Evolutionary conservation across 2,329 filamentous ascomycete species (phyloP), one percentile per base, ranked within the genome.

Genomic region (Hypoxylon sp.): DNA sequence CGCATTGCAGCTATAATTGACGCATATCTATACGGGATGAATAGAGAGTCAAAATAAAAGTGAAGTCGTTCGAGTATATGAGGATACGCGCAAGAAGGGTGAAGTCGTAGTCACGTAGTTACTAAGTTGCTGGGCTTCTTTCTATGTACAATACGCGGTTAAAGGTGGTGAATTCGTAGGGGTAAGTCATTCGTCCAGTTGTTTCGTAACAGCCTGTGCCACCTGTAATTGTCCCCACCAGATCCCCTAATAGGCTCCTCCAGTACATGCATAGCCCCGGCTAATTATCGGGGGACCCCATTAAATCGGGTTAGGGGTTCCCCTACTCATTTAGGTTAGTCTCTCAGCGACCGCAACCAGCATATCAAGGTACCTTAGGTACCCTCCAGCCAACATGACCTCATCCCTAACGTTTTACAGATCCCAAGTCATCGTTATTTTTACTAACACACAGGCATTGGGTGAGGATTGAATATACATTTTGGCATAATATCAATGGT

Each of bases 1-100:
- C 66, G 63, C 68, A 63, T 61, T 57, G 58, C 70, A 72, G 70
- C 70, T 72, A 72, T 69, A 69, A 68, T 62, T 46, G 57, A 69
- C 68, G 69, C 70, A 72, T 72, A 67, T 59, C 70, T 60, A 52
- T 46, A 52, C 28, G 38, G 23, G 58, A 51, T 49, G 28, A 46
- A 17, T 17, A 17, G 13, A 30, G 6, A n/a, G 21, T 6, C 48
- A 56, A 56, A 32, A 23, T 41, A 51, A 52, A 11, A 19, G 61
- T 53, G 46, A 55, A 60, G 50, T 19, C 32, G 17, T 41, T 67
- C 46, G 34, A 56, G 23, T 48, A 28, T 6, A 52, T 41, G 43
- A 56, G 30, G 30, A 28, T 6, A 52, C 32, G 58, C 63, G 32
- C 28, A 23, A 25, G 48, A 43, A 50, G 51, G 51, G 46, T n/a